Percentiles rank a stretch among this genome's conserved stretches.
Conservation (phyloP, 2,329 filamentous ascomycete species). For the Colletotrichum horii region DNA sequence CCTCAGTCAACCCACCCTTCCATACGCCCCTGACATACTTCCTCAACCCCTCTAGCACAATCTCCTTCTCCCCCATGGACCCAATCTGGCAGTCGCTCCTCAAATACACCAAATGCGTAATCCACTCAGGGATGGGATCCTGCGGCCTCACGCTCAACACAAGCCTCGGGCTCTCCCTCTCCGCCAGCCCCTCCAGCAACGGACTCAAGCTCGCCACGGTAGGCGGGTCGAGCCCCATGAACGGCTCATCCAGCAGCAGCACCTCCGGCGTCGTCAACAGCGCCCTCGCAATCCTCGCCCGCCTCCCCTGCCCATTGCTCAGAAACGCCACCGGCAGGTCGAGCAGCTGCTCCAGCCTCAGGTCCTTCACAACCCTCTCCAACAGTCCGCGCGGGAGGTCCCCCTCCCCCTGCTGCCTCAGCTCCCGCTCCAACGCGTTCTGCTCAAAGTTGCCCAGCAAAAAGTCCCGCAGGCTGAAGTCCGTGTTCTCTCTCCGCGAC, state of each 20-base stretch:
- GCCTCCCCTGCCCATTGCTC: constrained; percentile 90
- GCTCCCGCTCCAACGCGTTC: constrained; percentile 67
- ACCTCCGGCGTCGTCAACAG: constrained; percentile 80
- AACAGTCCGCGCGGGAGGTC: constrained; percentile 57
- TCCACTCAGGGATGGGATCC: constrained; percentile 87
- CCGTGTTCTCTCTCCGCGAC: constrained; percentile 82
- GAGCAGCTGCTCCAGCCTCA: constrained; percentile 72
- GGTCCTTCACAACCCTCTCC: constrained; percentile 68
- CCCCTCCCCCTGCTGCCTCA: constrained; percentile 49
- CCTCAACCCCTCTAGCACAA: constrained; percentile 61
- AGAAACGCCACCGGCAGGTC: constrained; percentile 86
- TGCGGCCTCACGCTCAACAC: constrained; percentile 83
- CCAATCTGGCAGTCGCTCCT: constrained; percentile 70
- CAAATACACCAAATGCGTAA: constrained; percentile 81
- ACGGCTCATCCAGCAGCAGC: constrained; percentile 88
- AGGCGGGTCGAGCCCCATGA: constrained; percentile 92
- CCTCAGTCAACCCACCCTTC: constrained; percentile 47
- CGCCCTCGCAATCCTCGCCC: constrained; percentile 87
- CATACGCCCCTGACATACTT: constrained; percentile 53
- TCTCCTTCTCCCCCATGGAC: constrained; percentile 67
- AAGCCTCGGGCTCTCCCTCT: constrained; percentile 70
- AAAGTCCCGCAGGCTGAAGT: constrained; percentile 85
- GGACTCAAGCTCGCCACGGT: constrained; percentile 75
- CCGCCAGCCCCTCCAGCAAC: constrained; percentile 72
- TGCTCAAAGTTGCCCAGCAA: constrained; percentile 82